Conservation (phyloP, 805 yeast genomes). For the Saccharomycopsis amapae region DNA sequence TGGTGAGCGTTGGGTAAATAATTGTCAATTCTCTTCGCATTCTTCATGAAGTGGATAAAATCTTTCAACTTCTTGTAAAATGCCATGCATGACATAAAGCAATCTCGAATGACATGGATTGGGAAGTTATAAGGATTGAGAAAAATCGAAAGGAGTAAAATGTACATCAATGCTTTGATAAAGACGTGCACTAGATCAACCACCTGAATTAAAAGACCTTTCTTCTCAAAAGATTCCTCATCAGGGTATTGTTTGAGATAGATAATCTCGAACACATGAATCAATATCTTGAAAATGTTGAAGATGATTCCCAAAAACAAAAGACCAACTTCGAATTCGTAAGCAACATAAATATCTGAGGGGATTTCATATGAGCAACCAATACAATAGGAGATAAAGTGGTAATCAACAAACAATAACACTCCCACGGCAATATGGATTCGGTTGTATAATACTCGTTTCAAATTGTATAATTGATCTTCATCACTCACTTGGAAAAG, state of each 20-base stretch:
- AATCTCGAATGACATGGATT: conserved; percentile 43
- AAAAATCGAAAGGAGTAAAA: conserved; percentile 33
- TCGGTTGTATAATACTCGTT: conserved; percentile 22
- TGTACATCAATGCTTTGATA: conserved; percentile 30
- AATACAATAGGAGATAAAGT: conserved; percentile 23
- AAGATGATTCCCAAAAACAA: conserved; percentile 48
- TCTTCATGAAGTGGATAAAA: conserved; percentile 35
- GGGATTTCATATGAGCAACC: conserved; percentile 39
- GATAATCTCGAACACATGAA: conserved; percentile 51
- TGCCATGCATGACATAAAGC: conserved; percentile 31
- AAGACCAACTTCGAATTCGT: conserved; percentile 72
- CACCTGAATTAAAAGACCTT: conserved; percentile 49
- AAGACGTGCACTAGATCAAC: conserved; percentile 47
- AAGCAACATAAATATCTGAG: conserved; percentile 47
- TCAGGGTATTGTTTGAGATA: conserved; percentile 40
- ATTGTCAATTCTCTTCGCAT: conserved; percentile 54
- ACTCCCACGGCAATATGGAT: conserved; percentile 2
- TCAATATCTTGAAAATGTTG: conserved; percentile 37
- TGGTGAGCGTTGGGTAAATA: conserved; percentile 56
- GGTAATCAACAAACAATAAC: conserved; percentile 37
- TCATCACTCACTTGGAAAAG: conserved; percentile 29
- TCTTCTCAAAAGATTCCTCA: conserved; percentile 69
- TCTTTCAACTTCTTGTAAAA: conserved; percentile 32
- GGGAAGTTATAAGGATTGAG: conserved; percentile 40
- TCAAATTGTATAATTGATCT: conserved; percentile 21